Percentiles rank a stretch among this genome's conserved stretches.
These are phyloP conservation scores for Serendipita sp. DNA, from an alignment of 768 basidiomycete genomes.

Conservation along the genomic window DNA sequence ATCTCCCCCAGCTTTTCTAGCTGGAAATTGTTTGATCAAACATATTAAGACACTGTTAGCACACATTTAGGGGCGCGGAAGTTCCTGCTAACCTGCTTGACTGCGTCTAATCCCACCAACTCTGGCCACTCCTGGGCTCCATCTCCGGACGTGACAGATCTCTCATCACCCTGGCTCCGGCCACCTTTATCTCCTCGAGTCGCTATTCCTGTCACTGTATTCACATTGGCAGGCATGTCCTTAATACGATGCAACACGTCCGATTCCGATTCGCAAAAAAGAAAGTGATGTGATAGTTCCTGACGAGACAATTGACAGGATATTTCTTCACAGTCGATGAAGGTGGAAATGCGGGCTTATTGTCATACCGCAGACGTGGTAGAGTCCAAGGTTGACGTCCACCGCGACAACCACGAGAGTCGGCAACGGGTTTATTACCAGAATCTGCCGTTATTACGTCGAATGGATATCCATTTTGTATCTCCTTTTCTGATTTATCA, in stretches of 20 bases:
- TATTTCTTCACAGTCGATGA: background rate
- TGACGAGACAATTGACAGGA: too few species aligned
- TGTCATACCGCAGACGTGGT: background rate
- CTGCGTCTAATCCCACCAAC: background rate
- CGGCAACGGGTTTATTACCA: too few species aligned
- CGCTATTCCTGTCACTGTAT: background rate
- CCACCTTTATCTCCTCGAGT: background rate
- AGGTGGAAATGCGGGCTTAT: background rate
- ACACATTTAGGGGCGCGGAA: background rate
- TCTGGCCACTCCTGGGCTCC: background rate
- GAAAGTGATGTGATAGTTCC: too few species aligned
- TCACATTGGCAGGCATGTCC: background rate
- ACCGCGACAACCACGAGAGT: too few species aligned
- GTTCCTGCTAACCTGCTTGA: background rate
- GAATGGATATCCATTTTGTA: too few species aligned
- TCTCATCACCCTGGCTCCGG: background rate
- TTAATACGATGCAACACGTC: too few species aligned
- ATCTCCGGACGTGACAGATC: background rate
- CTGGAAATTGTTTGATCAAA: constrained; percentile 21
- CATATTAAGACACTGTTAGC: background rate
- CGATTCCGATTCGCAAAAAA: too few species aligned
- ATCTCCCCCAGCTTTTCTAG: constrained; percentile 49
- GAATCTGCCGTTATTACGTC: too few species aligned
- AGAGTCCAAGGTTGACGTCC: background rate
- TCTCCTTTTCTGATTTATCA: too few species aligned